Evolutionary conservation across 208 protist species (phyloP).

Genomic region (Angomonas deanei): DNA sequence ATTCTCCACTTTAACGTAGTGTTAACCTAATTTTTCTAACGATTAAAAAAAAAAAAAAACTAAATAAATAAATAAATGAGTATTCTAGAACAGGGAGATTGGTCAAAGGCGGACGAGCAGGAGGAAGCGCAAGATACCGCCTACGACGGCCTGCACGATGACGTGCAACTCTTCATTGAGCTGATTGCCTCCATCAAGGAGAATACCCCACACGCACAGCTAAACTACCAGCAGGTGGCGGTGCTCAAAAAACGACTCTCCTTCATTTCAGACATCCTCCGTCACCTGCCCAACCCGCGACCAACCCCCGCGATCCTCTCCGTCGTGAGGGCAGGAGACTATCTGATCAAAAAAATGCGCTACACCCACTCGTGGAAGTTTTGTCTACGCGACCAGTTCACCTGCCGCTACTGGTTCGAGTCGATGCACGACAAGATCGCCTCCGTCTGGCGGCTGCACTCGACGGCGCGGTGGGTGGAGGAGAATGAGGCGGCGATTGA

Average conservation of each 20-base stretch:
- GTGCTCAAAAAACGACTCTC: slow-evolving; percentile 9
- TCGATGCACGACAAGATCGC: slow-evolving; percentile 32
- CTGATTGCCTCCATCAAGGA: slow-evolving; percentile 1
- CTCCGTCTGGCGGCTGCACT: slow-evolving; percentile 57
- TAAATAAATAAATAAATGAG: neutral
- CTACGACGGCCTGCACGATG: neutral
- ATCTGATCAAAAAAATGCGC: slow-evolving; percentile 8
- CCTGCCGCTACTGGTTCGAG: slow-evolving; percentile 33
- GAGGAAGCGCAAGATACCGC: neutral
- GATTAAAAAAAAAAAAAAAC: neutral
- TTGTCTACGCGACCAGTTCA: slow-evolving; percentile 40
- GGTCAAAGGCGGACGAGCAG: neutral
- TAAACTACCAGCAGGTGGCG: slow-evolving; percentile 15
- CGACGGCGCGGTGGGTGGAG: slow-evolving; percentile 25
- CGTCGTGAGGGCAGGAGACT: slow-evolving; percentile 9
- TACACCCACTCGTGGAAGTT: slow-evolving; percentile 20
- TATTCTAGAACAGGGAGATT: neutral
- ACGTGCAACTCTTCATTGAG: slow-evolving; percentile 5
- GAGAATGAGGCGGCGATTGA: slow-evolving; percentile 26
- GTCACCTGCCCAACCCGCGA: slow-evolving; percentile 14
- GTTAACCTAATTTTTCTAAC: too few relatives aligned
- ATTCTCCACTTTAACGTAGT: too few relatives aligned
- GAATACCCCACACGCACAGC: neutral
- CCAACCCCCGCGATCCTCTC: slow-evolving; percentile 12
- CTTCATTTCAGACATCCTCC: slow-evolving; percentile 11